Percentiles rank a stretch among this genome's conserved stretches.
Evolutionary conservation across 768 basidiomycete genomes (phyloP).

Genomic region (Dacryopinax spathularia): DNA sequence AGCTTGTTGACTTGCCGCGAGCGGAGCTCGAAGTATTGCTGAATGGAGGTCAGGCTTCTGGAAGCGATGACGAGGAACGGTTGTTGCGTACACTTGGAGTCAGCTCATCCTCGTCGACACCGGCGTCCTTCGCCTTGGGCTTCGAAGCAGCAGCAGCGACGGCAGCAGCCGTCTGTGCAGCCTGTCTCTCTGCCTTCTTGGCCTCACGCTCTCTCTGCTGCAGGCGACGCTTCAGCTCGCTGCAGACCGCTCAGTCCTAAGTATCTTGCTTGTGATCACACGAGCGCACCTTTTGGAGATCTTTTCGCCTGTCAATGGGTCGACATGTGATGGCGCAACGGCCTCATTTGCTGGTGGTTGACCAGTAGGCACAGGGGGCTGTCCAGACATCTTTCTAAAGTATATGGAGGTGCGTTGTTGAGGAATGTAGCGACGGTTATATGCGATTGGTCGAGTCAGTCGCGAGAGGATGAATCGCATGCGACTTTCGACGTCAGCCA

Average conservation of each 20-base stretch:
- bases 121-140: slow-evolving; percentile 28
- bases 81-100: slow-evolving; percentile 64
- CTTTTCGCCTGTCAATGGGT: slow-evolving; percentile 88
- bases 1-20: slow-evolving; percentile 77
- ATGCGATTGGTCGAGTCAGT: background rate
- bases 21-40: slow-evolving; percentile 97
- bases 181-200: slow-evolving; percentile 65
- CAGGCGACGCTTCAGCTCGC: slow-evolving; percentile 86
- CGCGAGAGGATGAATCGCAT: background rate
- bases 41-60: background rate
- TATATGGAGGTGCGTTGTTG: background rate
- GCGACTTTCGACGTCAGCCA: background rate
- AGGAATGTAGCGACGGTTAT: background rate
- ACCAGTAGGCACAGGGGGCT: background rate
- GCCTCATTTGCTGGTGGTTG: background rate
- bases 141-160: slow-evolving; percentile 31
- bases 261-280: background rate
- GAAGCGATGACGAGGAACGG: background rate
- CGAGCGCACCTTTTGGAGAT: slow-evolving; percentile 80
- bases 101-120: slow-evolving; percentile 58
- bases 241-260: slow-evolving; percentile 28
- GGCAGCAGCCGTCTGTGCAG: slow-evolving; percentile 33
- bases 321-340: slow-evolving; percentile 17
- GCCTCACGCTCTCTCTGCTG: slow-evolving; percentile 62
- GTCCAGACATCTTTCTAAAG: background rate